Conservation (phyloP, 495 filamentous ascomycete genomes). For the Annulohypoxylon nitens region DNA sequence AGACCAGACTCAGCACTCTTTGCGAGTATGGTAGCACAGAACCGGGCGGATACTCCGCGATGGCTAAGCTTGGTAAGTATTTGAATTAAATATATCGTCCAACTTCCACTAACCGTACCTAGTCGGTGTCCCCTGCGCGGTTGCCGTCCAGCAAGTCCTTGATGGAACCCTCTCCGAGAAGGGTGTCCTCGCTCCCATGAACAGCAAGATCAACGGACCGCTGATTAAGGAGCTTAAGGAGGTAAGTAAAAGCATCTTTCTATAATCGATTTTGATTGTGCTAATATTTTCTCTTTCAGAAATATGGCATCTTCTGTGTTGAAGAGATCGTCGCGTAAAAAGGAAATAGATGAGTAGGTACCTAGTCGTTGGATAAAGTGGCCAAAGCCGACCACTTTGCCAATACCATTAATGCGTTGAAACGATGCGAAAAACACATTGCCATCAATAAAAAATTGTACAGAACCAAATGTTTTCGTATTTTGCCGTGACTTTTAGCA, state of each 20-base stretch:
- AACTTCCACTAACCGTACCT: slow-evolving; percentile 48
- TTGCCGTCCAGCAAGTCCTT: slow-evolving; percentile 83
- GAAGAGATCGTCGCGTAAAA: slow-evolving; percentile 55
- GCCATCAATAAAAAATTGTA: neutral
- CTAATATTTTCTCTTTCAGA: slow-evolving; percentile 28
- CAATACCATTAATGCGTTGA: neutral
- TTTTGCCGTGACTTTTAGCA: neutral
- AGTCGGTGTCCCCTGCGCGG: slow-evolving; percentile 45
- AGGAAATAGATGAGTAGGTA: neutral
- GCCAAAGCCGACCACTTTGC: neutral
- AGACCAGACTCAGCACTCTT: slow-evolving; percentile 84
- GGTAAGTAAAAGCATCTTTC: neutral
- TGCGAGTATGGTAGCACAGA: slow-evolving; percentile 80
- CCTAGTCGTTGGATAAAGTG: neutral
- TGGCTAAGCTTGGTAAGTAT: slow-evolving; percentile 87
- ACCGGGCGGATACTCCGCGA: slow-evolving; percentile 84
- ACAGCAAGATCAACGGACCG: slow-evolving; percentile 74
- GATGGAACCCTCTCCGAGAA: slow-evolving; percentile 82
- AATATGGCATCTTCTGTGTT: slow-evolving; percentile 68
- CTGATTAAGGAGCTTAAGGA: slow-evolving; percentile 78
- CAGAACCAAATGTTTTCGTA: neutral
- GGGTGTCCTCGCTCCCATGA: slow-evolving; percentile 88
- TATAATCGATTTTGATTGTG: neutral
- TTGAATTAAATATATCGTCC: slow-evolving; percentile 32
- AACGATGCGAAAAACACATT: neutral